Conservation (phyloP, 495 filamentous ascomycete genomes). For the Mycothermus thermophilus region DNA sequence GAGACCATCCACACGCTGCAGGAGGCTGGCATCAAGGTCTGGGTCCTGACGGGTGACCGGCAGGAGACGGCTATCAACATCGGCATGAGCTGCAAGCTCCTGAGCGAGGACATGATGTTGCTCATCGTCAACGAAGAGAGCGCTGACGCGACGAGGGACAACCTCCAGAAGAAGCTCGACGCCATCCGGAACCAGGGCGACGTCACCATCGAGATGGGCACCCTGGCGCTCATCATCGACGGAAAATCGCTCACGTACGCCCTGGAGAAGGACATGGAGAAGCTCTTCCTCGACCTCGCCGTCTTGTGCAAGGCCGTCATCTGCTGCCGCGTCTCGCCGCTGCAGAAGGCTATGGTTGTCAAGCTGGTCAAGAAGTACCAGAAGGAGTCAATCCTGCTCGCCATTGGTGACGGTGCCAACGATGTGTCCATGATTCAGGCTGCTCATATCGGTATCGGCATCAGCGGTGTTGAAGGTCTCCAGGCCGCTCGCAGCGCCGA, state of each 20-base stretch:
- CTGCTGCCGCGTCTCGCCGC: constrained; percentile 96
- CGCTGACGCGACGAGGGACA: constrained; percentile 60
- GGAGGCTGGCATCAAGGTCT: constrained; percentile 94
- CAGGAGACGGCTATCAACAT: constrained; percentile 99
- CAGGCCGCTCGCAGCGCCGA: constrained; percentile 94
- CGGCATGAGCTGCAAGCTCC: constrained; percentile 97
- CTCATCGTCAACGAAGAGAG: constrained; percentile 90
- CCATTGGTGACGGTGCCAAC: constrained; percentile 96
- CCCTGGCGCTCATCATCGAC: constrained; percentile 91
- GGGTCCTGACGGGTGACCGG: constrained; percentile 95
- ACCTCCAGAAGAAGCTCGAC: constrained; percentile 80
- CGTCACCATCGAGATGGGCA: constrained; percentile 63
- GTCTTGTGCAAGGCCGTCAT: constrained; percentile 96
- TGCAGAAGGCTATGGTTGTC: constrained; percentile 96
- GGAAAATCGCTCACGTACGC: constrained; percentile 91
- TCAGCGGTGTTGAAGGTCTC: constrained; percentile 95
- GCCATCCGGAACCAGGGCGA: constrained; percentile 67
- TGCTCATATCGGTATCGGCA: constrained; percentile 95
- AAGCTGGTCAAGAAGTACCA: constrained; percentile 96
- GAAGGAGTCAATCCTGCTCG: constrained; percentile 73
- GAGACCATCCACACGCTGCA: constrained; percentile 98
- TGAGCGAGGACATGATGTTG: constrained; percentile 97
- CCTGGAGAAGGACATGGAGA: constrained; percentile 87
- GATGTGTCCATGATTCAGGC: constrained; percentile 99
- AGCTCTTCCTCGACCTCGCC: constrained; percentile 82